A percentile compares a stretch with the other conserved stretches of the same genome.
phyloP scores from a whole-genome alignment of 148 eudicot genomes.

The Persicaria maculosa region DNA sequence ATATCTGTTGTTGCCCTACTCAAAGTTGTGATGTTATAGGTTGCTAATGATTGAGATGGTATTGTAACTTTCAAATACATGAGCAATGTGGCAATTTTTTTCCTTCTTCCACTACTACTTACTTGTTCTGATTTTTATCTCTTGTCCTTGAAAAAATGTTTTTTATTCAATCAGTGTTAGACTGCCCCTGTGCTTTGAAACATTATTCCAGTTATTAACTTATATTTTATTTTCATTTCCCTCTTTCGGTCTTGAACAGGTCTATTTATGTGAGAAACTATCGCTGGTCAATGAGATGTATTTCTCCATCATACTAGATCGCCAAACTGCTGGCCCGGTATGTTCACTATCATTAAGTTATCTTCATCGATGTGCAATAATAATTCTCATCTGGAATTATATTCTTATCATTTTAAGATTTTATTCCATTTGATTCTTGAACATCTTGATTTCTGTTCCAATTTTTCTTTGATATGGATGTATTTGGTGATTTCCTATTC shows the following conservation, averaged over 20 bases:
- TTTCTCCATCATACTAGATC: constrained; percentile 95
- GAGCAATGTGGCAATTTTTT: neutral
- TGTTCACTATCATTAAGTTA: constrained; percentile 22
- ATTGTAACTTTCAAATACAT: neutral
- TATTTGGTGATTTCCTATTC: neutral
- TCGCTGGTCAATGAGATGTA: constrained; percentile 92
- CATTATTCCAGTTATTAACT: neutral
- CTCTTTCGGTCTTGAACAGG: constrained; percentile 34
- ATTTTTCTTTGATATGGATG: neutral
- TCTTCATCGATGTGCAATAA: neutral
- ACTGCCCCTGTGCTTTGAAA: neutral
- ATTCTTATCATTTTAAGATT: neutral
- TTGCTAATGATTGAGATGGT: neutral
- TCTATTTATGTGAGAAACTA: constrained; percentile 81
- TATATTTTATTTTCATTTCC: neutral
- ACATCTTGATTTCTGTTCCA: neutral
- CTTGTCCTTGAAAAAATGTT: neutral
- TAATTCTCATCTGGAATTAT: neutral
- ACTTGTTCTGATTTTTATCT: neutral
- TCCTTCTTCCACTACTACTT: neutral
- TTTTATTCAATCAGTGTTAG: neutral
- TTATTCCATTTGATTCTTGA: neutral
- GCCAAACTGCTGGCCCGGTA: constrained; percentile 88
- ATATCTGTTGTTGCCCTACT: neutral
- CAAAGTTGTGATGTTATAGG: neutral